Conservation (phyloP, 1,284 basidiomycete species). For the Apiotrichum siamense region DNA sequence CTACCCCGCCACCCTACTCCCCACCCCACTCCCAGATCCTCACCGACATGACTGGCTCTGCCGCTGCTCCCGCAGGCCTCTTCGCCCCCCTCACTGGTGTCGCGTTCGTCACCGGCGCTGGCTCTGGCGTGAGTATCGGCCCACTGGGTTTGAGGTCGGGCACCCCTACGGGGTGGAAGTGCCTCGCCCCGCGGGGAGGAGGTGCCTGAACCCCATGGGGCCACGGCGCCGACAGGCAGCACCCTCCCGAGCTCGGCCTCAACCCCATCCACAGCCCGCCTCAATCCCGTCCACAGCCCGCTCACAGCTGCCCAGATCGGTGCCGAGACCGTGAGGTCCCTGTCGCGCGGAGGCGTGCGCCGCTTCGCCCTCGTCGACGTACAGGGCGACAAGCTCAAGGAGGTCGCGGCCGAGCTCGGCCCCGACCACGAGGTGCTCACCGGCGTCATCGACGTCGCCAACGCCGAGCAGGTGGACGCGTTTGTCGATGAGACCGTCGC, state of each 20-base stretch:
- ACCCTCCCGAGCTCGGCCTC: no score
- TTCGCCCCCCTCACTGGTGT: constrained; percentile 13
- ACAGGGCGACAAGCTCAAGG: not conserved
- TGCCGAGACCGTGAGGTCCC: constrained; percentile 4
- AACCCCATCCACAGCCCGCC: no score
- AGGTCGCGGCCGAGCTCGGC: not conserved
- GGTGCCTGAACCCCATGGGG: no score
- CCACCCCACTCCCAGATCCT: not conserved
- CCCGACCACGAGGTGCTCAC: constrained; percentile 1
- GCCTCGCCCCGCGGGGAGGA: no score
- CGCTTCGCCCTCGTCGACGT: constrained; percentile 4
- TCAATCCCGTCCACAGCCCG: no score
- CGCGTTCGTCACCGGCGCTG: constrained; percentile 21
- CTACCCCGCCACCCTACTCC: not conserved
- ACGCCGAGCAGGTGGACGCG: constrained; percentile 9
- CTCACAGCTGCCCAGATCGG: no score
- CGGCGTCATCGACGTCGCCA: constrained; percentile 12
- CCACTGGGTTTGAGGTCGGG: no score
- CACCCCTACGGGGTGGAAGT: no score
- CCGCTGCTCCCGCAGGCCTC: not conserved
- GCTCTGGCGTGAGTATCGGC: constrained; percentile 22
- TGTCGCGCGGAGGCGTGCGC: constrained; percentile 5
- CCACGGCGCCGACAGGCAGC: no score
- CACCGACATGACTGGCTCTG: not conserved
- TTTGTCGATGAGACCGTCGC: constrained; percentile 1